Evolutionary conservation across 306 rosid genomes (phyloP).

Genomic region (Quercus rubra): DNA sequence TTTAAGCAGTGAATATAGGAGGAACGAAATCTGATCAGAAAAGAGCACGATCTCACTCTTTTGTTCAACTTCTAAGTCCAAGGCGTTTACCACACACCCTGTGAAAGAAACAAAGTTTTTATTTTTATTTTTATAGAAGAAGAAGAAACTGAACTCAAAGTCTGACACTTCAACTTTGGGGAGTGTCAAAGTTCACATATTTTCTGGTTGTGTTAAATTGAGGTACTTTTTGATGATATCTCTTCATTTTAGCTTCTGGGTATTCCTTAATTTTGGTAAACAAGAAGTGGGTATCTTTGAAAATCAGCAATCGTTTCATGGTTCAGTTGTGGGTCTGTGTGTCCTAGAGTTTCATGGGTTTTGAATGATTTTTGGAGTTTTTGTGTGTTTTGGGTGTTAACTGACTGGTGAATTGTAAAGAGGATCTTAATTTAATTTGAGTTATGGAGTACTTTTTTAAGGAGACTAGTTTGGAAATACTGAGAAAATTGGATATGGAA

Average conservation of each 20-base stretch:
- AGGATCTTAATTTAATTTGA: conserved; percentile 14
- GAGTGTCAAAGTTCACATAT: conserved; percentile 22
- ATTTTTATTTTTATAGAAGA: background rate
- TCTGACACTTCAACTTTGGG: conserved; percentile 9
- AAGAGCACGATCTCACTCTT: conserved; percentile 40
- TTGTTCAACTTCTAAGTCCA: background rate
- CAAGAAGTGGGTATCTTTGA: conserved; percentile 15
- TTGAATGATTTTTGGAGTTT: conserved; percentile 6
- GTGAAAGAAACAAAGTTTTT: background rate
- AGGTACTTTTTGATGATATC: conserved; percentile 29
- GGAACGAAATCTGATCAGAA: conserved; percentile 28
- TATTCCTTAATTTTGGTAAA: conserved; percentile 3
- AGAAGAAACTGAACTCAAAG: background rate
- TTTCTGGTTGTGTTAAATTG: conserved; percentile 7
- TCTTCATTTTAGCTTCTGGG: conserved; percentile 16
- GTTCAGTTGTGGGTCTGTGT: conserved; percentile 7
- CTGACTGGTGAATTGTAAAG: conserved; percentile 15
- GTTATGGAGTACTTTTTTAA: conserved; percentile 16
- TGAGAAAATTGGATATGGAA: conserved; percentile 12
- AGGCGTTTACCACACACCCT: background rate
- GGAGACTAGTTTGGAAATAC: conserved; percentile 8
- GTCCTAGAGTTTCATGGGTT: conserved; percentile 8
- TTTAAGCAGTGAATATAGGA: background rate
- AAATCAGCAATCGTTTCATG: background rate
- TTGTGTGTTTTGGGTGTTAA: conserved; percentile 21